Evolutionary conservation across 78 protist genomes (phyloP).

Genomic region (Speleostelium caveatum): DNA sequence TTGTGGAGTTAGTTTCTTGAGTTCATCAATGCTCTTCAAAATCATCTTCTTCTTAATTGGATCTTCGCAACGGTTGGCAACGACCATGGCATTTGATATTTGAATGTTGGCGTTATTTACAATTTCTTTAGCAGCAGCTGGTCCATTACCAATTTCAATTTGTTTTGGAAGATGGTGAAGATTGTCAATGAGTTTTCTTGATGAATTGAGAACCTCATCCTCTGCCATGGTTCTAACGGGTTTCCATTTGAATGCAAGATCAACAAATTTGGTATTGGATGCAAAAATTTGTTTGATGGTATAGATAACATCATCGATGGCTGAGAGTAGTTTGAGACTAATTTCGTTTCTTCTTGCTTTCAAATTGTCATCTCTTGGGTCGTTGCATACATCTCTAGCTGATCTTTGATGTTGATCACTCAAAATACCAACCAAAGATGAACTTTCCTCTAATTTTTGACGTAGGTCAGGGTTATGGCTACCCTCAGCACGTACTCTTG

Average conservation of each 20-base stretch:
- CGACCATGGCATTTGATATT: constrained; percentile 61
- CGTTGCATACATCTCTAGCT: constrained; percentile 23
- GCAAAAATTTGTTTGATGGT: constrained; percentile 52
- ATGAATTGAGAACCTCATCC: constrained; percentile 52
- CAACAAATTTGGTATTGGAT: constrained; percentile 67
- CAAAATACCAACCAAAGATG: constrained; percentile 6
- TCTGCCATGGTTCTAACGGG: constrained; percentile 77
- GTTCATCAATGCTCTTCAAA: constrained; percentile 59
- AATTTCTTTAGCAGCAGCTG: constrained; percentile 68
- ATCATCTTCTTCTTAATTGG: constrained; percentile 78
- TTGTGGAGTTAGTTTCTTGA: constrained; percentile 62
- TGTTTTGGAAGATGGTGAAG: constrained; percentile 35
- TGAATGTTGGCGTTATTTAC: constrained; percentile 63
- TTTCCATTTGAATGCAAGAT: constrained; percentile 77
- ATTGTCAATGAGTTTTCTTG: constrained; percentile 15
- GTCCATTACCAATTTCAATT: constrained; percentile 58
- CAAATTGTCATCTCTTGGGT: constrained; percentile 15
- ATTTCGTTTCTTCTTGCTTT: constrained; percentile 10
- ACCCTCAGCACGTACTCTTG: constrained; percentile 73
- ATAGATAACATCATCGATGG: constrained; percentile 63
- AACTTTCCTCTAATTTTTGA: constrained; percentile 34
- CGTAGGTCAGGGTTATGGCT: constrained; percentile 60
- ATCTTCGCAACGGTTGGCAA: constrained; percentile 73
- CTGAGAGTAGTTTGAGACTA: background rate
- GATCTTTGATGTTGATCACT: constrained; percentile 55